Evolutionary conservation across 139 green algal genomes (phyloP).

Genomic region (Nannochloris sp.): DNA sequence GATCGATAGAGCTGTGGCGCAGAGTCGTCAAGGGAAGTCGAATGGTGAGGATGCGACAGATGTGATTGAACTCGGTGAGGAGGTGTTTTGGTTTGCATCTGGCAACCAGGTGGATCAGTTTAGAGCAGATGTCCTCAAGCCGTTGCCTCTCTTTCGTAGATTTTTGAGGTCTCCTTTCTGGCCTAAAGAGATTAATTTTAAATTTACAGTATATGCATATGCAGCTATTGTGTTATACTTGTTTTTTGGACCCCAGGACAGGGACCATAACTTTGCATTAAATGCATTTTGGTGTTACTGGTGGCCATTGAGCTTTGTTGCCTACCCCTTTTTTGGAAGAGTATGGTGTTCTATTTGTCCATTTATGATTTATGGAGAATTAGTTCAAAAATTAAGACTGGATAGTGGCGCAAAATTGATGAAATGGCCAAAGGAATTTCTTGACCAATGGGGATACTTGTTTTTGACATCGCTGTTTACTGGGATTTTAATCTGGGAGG

Average conservation of each 20-base stretch:
- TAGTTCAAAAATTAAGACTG: slow-evolving; percentile 6
- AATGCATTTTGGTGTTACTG: slow-evolving; percentile 72
- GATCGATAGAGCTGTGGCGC: slow-evolving; percentile 48
- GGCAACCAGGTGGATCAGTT: slow-evolving; percentile 31
- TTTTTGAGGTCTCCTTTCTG: slow-evolving; percentile 49
- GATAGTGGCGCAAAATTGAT: slow-evolving; percentile 37
- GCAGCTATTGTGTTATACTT: slow-evolving; percentile 46
- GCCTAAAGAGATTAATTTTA: slow-evolving; percentile 59
- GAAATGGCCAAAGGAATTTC: slow-evolving; percentile 55
- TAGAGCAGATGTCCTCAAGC: slow-evolving; percentile 39
- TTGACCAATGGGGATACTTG: slow-evolving; percentile 19
- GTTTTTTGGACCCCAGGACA: slow-evolving; percentile 56
- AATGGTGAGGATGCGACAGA: neutral
- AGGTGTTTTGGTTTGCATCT: slow-evolving; percentile 46
- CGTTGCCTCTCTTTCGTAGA: slow-evolving; percentile 30
- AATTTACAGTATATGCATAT: slow-evolving; percentile 34
- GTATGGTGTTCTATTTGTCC: slow-evolving; percentile 73
- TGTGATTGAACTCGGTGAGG: slow-evolving; percentile 25
- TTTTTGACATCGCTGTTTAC: slow-evolving; percentile 14
- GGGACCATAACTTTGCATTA: slow-evolving; percentile 59
- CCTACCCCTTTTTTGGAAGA: slow-evolving; percentile 66
- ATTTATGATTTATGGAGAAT: slow-evolving; percentile 62
- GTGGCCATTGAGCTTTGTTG: slow-evolving; percentile 71
- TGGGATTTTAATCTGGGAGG: slow-evolving; percentile 72
- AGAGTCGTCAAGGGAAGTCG: slow-evolving; percentile 14